Evolutionary conservation across 495 filamentous ascomycete genomes (phyloP), one percentile per base, ranked within the genome.

Genomic region (Hypomontagnella monticulosa): DNA sequence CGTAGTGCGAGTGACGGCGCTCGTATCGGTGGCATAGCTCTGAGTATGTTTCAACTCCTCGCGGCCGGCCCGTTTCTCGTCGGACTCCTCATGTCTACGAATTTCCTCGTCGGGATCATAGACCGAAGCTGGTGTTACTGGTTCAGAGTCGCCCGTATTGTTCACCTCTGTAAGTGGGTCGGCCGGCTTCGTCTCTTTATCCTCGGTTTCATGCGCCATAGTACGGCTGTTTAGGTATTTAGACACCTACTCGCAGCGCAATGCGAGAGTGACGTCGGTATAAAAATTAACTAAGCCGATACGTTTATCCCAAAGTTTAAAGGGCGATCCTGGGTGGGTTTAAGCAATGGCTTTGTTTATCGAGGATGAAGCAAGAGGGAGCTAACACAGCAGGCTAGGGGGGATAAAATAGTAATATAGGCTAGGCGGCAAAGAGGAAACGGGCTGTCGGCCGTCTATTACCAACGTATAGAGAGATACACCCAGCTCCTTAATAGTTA

Each of bases 1-100:
- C 12, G 69, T 68, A 38, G 61, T 57, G 34, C 69, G 51, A 53
- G 63, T 65, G n/a, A 72, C 52, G 1, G 73, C 75, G 66, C 79
- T 84, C 20, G 75, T 73, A 5, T 80, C 79, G 15, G 83, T 83
- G 15, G 75, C 76, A 70, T 74, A 70, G 54, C 76, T 84, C 43
- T 73, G 75, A 27, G 75, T 73, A 47, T 76, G 81, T 55, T 74
- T 72, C 56, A 84, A 56, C 54, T 80, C 64, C 5, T 72, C 71
- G 36, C 69, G 54, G 47, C 53, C 44, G 18, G 36, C 58, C 9
- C 55, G 64, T 16, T 71, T 66, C n/a, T 70, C 67, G 32, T 69
- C 47, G 18, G 67, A 58, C 23, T 73, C 72, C 38, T 70, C 71
- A 16, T 57, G 46, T 54, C 23, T 72, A 36, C 57, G 70, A 37